Conservation (phyloP, 768 basidiomycete genomes). For the Myochromella boudieri region DNA sequence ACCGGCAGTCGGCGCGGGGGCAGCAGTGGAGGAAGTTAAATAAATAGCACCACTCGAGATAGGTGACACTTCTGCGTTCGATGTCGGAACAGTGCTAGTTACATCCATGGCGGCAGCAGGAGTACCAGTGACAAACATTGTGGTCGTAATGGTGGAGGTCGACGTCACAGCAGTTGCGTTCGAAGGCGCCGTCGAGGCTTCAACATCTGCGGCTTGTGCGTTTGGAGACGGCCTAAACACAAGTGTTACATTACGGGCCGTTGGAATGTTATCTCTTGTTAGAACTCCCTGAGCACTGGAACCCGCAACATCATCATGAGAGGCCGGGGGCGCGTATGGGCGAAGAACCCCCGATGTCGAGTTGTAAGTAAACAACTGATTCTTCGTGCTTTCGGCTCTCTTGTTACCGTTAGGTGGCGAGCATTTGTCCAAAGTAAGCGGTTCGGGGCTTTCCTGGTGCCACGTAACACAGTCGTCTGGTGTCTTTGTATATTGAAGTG, state of each 20-base stretch:
- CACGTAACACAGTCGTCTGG: too few species aligned
- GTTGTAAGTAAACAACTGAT: constrained; percentile 64
- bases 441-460: too few species aligned
- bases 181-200: constrained; percentile 11
- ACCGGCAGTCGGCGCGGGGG: constrained; percentile 12
- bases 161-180: constrained; percentile 17
- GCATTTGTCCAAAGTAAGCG: constrained; percentile 52
- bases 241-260: constrained; percentile 48
- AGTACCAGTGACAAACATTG: constrained; percentile 24
- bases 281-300: constrained; percentile 15
- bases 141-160: constrained; percentile 24
- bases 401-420: constrained; percentile 20
- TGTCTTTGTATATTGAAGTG: too few species aligned
- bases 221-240: constrained; percentile 50
- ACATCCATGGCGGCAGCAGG: constrained; percentile 18
- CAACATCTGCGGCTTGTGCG: constrained; percentile 23
- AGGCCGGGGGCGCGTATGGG: constrained; percentile 47
- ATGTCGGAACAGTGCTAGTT: constrained; percentile 8
- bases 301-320: constrained; percentile 16
- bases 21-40: constrained; percentile 7
- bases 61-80: constrained; percentile 1
- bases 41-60: not conserved
- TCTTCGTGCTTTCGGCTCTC: constrained; percentile 22
- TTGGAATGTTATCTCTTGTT: constrained; percentile 21
- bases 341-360: constrained; percentile 42